A percentile compares a stretch with the other conserved stretches of the same genome.
phyloP scores from a whole-genome alignment of 148 eudicot species.

The Nepenthes mirabilis region DNA sequence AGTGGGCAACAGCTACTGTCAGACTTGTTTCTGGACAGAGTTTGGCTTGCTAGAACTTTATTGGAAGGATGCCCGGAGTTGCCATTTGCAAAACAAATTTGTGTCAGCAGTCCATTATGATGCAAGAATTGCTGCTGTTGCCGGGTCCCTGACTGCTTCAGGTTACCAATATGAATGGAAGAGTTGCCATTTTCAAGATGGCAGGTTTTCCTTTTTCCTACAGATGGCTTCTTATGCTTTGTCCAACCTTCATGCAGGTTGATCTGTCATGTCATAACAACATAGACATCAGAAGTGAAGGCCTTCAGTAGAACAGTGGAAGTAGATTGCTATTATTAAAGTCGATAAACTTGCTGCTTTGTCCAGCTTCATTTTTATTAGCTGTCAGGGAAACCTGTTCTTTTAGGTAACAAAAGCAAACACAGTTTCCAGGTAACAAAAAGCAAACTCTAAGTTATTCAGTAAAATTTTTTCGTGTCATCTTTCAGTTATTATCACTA shows the following conservation, averaged over 20 bases:
- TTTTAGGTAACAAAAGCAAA: no score
- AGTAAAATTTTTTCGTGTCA: no score
- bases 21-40: constrained; percentile 26
- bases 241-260: constrained; percentile 25
- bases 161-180: constrained; percentile 15
- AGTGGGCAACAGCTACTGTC: constrained; percentile 28
- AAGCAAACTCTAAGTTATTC: no score
- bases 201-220: constrained; percentile 27
- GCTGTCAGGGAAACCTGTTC: no score
- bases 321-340: neutral
- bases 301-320: neutral
- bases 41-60: constrained; percentile 24
- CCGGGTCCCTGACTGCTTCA: constrained; percentile 12
- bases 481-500: no score
- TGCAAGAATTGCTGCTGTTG: constrained; percentile 16
- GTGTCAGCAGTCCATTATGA: constrained; percentile 21
- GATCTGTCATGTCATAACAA: constrained; percentile 21
- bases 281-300: constrained; percentile 6
- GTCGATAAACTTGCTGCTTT: no score
- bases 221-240: constrained; percentile 22
- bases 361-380: no score
- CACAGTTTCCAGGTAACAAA: no score
- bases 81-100: constrained; percentile 18
- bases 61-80: constrained; percentile 20
- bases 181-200: constrained; percentile 18